Evolutionary conservation across 164 flowering plant species (phyloP).

Genomic region (Umbellularia californica): DNA sequence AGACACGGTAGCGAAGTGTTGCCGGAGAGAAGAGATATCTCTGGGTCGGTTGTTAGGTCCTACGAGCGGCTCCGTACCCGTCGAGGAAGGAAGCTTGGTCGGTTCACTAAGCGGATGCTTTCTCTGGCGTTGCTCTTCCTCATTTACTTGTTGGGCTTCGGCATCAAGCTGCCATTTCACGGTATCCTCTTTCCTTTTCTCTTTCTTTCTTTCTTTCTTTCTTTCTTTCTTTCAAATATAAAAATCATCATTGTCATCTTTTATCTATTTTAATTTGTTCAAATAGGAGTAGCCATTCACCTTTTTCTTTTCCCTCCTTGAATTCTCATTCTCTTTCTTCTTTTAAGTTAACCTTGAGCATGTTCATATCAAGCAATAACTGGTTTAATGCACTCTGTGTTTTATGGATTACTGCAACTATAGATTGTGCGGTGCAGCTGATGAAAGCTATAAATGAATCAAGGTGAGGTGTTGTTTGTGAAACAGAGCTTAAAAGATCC

Average conservation of each 20-base stretch:
- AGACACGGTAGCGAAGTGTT: slow-evolving; percentile 31
- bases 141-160: slow-evolving; percentile 34
- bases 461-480: neutral
- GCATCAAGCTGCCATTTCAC: slow-evolving; percentile 37
- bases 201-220: neutral
- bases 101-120: slow-evolving; percentile 34
- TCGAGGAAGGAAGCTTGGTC: slow-evolving; percentile 49
- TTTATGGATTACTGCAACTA: too few species aligned
- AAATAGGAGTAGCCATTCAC: too few species aligned
- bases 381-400: too few species aligned
- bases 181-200: slow-evolving; percentile 34
- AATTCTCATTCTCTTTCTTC: too few species aligned
- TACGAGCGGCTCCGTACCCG: slow-evolving; percentile 28
- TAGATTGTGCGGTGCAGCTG: too few species aligned
- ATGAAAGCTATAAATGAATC: too few species aligned
- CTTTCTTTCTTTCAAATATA: neutral
- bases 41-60: slow-evolving; percentile 21
- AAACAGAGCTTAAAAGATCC: neutral
- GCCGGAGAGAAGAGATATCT: slow-evolving; percentile 34
- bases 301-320: too few species aligned
- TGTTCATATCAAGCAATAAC: too few species aligned
- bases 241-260: too few species aligned
- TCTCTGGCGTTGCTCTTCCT: slow-evolving; percentile 35
- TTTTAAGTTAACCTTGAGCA: too few species aligned
- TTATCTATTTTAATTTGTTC: too few species aligned